phyloP scores from a whole-genome alignment of 345 rosid species.

The Lepidium aucheri region DNA sequence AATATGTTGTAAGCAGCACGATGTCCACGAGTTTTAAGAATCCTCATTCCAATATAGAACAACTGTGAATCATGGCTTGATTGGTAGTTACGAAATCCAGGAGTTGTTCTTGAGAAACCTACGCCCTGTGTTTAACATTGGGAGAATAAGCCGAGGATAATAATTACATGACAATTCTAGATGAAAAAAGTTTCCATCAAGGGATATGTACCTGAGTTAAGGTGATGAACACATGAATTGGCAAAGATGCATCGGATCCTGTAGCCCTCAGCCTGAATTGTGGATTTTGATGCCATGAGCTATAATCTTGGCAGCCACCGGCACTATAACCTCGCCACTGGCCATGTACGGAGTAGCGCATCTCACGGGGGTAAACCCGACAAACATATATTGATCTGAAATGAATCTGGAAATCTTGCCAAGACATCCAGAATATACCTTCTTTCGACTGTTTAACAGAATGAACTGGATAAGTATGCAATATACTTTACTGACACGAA shows the following conservation, averaged over 20 bases:
- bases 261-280: slow-evolving; percentile 88
- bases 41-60: slow-evolving; percentile 98
- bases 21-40: slow-evolving; percentile 92
- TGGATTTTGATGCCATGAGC: slow-evolving; percentile 99
- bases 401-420: slow-evolving; percentile 99
- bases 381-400: slow-evolving; percentile 98
- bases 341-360: slow-evolving; percentile 94
- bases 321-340: slow-evolving; percentile 98
- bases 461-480: slow-evolving; percentile 11
- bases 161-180: neutral
- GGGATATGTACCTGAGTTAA: slow-evolving; percentile 71
- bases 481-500: neutral
- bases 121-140: slow-evolving; percentile 57
- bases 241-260: slow-evolving; percentile 82
- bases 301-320: slow-evolving; percentile 99
- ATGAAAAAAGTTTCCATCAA: neutral
- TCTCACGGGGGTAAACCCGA: slow-evolving; percentile 93
- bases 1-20: slow-evolving; percentile 95
- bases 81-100: slow-evolving; percentile 92
- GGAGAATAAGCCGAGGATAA: neutral
- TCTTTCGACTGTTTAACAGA: slow-evolving; percentile 75
- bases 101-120: slow-evolving; percentile 90
- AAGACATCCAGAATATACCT: slow-evolving; percentile 99
- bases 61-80: slow-evolving; percentile 89
- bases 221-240: slow-evolving; percentile 92